Conservation (phyloP, 768 basidiomycete species). For the Lactarius hengduanensis region DNA sequence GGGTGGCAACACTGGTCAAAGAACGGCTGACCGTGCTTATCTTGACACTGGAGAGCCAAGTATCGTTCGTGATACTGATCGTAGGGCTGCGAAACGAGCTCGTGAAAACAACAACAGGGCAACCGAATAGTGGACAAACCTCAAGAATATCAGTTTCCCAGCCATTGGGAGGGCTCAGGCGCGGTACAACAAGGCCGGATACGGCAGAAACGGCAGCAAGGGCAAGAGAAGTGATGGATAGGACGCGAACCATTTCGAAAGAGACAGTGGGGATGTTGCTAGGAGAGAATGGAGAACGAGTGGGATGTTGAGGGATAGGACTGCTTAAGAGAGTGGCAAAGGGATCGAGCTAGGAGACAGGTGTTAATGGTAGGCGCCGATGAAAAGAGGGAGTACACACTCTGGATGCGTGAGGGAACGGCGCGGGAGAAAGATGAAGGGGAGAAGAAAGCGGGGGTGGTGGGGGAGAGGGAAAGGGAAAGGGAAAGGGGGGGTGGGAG, state of each 20-base stretch:
- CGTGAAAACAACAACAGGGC: not conserved
- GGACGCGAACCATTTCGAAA: constrained; percentile 35
- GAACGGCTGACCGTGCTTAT: constrained; percentile 43
- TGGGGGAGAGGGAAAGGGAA: not conserved
- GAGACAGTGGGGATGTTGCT: constrained; percentile 25
- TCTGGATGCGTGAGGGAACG: constrained; percentile 1
- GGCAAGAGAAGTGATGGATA: constrained; percentile 45
- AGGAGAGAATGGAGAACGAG: constrained; percentile 31
- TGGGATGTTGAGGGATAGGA: constrained; percentile 19
- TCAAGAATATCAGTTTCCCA: constrained; percentile 51
- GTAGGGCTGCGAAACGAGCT: constrained; percentile 44
- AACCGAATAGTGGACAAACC: constrained; percentile 31
- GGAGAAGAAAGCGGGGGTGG: not conserved
- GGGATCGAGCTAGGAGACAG: not conserved
- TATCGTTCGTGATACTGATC: constrained; percentile 60
- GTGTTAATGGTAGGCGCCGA: not conserved
- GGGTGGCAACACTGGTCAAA: constrained; percentile 74
- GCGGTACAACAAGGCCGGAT: constrained; percentile 41
- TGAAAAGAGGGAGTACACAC: constrained; percentile 4
- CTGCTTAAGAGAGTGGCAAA: constrained; percentile 21
- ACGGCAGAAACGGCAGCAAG: constrained; percentile 42
- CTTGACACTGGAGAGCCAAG: constrained; percentile 49
- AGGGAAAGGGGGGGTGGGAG: not conserved
- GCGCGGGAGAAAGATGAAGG: not conserved
- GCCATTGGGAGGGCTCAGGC: constrained; percentile 40